These are phyloP conservation scores for Begonia loranthoides DNA, from an alignment of 306 rosid genomes.

Conservation along the genomic window DNA sequence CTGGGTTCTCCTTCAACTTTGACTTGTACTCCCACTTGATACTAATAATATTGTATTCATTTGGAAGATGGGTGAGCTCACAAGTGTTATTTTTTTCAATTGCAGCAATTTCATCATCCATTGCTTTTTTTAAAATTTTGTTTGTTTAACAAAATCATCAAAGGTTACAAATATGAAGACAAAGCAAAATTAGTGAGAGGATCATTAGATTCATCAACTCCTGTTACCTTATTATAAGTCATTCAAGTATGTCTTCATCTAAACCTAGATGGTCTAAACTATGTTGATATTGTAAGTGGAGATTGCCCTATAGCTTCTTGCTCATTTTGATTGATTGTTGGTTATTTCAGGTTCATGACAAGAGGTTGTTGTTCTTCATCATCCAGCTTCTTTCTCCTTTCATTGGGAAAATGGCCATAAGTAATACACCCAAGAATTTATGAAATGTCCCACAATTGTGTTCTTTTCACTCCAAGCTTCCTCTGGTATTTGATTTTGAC, in stretches of 20 bases:
- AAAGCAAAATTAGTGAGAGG: not conserved
- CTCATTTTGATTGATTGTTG: not conserved
- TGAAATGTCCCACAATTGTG: not conserved
- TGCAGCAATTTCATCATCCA: not conserved
- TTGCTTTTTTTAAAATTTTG: not conserved
- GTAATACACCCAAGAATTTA: too few relatives aligned
- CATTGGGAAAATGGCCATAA: not conserved
- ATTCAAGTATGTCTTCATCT: slow-evolving; percentile 6
- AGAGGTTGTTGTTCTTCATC: not conserved
- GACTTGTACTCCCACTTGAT: not conserved
- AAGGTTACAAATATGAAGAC: not conserved
- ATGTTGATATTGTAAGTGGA: not conserved
- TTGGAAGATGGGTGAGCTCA: not conserved
- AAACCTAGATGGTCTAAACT: not conserved
- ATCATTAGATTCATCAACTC: slow-evolving; percentile 2
- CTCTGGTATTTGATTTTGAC: not conserved
- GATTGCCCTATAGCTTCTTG: not conserved
- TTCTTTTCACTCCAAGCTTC: too few relatives aligned
- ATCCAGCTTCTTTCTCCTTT: slow-evolving; percentile 3
- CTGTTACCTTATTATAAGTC: slow-evolving; percentile 2
- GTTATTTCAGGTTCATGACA: too few relatives aligned
- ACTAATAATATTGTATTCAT: not conserved
- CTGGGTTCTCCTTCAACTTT: not conserved
- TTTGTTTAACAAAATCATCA: not conserved
- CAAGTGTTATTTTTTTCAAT: slow-evolving; percentile 1